Evolutionary conservation across 202 grass and related monocot genomes (phyloP), one percentile per base, ranked within the genome.

Genomic region (Musa balbisiana): DNA sequence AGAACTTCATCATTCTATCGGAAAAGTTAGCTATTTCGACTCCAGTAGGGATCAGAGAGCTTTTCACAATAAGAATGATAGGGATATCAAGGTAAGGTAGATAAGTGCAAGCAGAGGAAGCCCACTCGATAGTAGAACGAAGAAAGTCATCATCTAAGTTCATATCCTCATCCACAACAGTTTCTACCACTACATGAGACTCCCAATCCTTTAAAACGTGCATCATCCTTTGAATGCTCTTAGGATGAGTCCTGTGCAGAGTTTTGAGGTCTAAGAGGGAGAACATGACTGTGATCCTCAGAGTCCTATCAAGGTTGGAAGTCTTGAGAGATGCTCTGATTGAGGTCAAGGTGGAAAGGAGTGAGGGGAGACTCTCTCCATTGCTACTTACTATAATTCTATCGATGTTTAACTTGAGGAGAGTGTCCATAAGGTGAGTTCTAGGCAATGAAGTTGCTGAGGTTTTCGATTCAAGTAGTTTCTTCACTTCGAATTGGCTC

Each of bases 271-370:
- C 78, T 21, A 84, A 81, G 69, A 88, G 53, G 17, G 84, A 63
- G 58, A 91, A 77, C 83, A 86, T 79, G 51, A 84, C 79, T 19
- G 88, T 87, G 69, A 87, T 74, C 66, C 66, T 90, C 8, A 81
- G 60, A 11, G 17, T 51, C 17, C n/a, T 16, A 53, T 56, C 78
- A 67, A 86, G 54, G 43, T 80, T 77, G 1, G 72, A 76, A 33
- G 50, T 54, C 52, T n/a, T 72, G 67, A 91, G 82, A 77, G 79
- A 81, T 10, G 76, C 43, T 11, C 86, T 76, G 64, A 91, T 11
- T 0, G 88, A 83, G 72, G 77, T 69, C 77, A 94, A 29, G 15
- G 72, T 82, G 51, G 69, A 29, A 24, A 51, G 73, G n/a, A 87
- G 76, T 9, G 58, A 68, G 23, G 83, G 22, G 11, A 90, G 83